phyloP scores from a whole-genome alignment of 2,329 filamentous ascomycete genomes.

The Alternaria conjuncta region DNA sequence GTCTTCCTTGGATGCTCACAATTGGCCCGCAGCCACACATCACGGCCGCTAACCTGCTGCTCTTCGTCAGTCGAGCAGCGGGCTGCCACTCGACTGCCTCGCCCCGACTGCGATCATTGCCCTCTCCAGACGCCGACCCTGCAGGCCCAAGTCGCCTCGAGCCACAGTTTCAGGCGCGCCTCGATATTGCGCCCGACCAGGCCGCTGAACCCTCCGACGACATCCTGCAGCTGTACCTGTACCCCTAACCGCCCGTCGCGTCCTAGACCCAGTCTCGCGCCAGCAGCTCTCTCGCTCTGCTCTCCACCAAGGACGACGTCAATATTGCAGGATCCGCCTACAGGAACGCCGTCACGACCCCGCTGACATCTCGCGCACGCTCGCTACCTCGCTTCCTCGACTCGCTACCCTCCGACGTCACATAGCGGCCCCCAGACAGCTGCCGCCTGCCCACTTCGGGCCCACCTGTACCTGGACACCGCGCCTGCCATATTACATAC shows the following conservation, averaged over 20 bases:
- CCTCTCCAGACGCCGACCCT: slow-evolving; percentile 32
- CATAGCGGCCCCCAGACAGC: slow-evolving; percentile 28
- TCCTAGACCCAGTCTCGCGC: not conserved
- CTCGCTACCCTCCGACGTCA: slow-evolving; percentile 12
- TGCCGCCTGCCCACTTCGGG: slow-evolving; percentile 35
- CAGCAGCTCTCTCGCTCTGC: not conserved
- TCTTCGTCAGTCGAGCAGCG: slow-evolving; percentile 29
- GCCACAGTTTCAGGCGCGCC: slow-evolving; percentile 26
- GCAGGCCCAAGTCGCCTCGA: slow-evolving; percentile 34
- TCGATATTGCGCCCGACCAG: slow-evolving; percentile 8
- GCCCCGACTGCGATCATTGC: slow-evolving; percentile 29
- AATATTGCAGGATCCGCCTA: not conserved
- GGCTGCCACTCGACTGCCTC: slow-evolving; percentile 17
- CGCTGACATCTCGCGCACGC: slow-evolving; percentile 4
- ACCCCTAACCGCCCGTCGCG: slow-evolving; percentile 22
- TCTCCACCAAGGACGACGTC: not conserved
- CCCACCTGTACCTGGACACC: slow-evolving; percentile 29
- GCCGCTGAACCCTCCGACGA: slow-evolving; percentile 4
- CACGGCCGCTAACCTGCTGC: slow-evolving; percentile 26
- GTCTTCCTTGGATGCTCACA: slow-evolving; percentile 27
- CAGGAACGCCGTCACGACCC: not conserved
- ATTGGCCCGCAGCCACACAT: slow-evolving; percentile 34
- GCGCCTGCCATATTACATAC: slow-evolving; percentile 20
- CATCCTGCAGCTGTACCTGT: slow-evolving; percentile 10
- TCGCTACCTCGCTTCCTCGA: slow-evolving; percentile 4